Evolutionary conservation across 2,329 filamentous ascomycete species (phyloP), one percentile per base, ranked within the genome.

Genomic region (Blastomyces percursus): DNA sequence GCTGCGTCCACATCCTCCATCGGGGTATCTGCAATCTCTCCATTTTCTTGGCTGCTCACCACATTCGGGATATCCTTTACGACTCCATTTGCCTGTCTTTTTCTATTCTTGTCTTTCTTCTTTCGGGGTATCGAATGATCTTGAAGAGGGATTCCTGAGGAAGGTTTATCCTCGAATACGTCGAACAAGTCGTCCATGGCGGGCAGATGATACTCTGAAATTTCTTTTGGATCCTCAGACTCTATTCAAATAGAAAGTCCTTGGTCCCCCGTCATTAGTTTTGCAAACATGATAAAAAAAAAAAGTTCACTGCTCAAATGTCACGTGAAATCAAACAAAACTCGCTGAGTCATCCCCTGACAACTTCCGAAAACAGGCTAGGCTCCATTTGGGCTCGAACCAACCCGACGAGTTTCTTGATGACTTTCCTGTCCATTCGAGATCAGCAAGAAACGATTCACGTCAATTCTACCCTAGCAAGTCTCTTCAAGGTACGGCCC

Each of bases 41-140:
- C 72, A 63, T 71, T 68, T 55, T 78, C 78, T 21, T 52, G 9
- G 60, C 59, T 56, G 9, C 32, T 21, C 38, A 14, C 38, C 44
- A 16, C 40, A 38, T 32, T 32, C 16, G 46, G 5, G 4, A 7
- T 2, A 14, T 59, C 16, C 71, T 92, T 93, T 67, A 91, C 84
- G 64, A 85, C 84, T 65, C 91, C 90, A 73, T 91, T 92, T 48
- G 88, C 87, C 75, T 91, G 90, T 75, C 91, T 85, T 82, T 96
- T 96, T 78, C 91, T 94, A 78, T 80, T 89, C 75, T 83, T 85
- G 67, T 86, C 84, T 69, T 81, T 83, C 69, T 77, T 80, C 58
- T 72, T 66, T 65, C 72, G 75, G 65, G 68, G 67, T 65, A 74
- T 75, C 56, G 69, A 63, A 56, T 67, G 64, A 68, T 68, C 65